A percentile compares a stretch with the other conserved stretches of the same genome.
These are phyloP conservation scores for Wallacemonas sp. DNA, from an alignment of 208 protist species.

Conservation along the genomic window DNA sequence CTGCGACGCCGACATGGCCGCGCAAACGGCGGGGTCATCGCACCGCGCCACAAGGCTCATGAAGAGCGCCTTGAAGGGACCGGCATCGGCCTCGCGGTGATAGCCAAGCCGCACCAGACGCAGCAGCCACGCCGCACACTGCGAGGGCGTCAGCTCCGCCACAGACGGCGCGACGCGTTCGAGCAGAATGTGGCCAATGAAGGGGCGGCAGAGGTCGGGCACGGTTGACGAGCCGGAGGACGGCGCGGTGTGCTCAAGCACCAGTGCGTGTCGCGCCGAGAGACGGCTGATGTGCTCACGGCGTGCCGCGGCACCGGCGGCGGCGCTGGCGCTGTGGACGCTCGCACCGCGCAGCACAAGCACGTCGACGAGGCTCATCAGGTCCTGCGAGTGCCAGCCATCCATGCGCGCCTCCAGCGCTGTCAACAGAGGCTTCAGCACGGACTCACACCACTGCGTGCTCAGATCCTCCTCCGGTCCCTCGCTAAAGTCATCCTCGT, in stretches of 20 bases:
- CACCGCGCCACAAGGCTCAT: conserved; percentile 27
- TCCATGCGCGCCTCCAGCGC: conserved; percentile 43
- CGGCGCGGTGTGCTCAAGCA: background rate
- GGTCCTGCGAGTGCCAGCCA: conserved; percentile 49
- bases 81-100: conserved; percentile 18
- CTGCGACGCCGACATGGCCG: conserved; percentile 31
- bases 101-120: conserved; percentile 36
- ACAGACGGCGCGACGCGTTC: conserved; percentile 15
- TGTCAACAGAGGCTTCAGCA: conserved; percentile 25
- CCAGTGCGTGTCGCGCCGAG: background rate
- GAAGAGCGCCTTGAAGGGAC: conserved; percentile 33
- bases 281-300: background rate
- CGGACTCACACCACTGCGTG: conserved; percentile 20
- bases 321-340: too few relatives aligned
- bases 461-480: background rate
- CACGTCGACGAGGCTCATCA: conserved; percentile 53
- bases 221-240: background rate
- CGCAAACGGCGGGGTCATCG: conserved; percentile 1
- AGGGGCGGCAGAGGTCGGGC: conserved; percentile 26
- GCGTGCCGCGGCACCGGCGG: background rate
- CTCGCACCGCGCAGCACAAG: conserved; percentile 35
- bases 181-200: conserved; percentile 27
- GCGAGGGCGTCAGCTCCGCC: conserved; percentile 37
- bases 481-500: conserved; percentile 13
- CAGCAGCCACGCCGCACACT: conserved; percentile 55